Conservation (phyloP, 73 alveolate genomes). For the Strombidium stylifer region DNA sequence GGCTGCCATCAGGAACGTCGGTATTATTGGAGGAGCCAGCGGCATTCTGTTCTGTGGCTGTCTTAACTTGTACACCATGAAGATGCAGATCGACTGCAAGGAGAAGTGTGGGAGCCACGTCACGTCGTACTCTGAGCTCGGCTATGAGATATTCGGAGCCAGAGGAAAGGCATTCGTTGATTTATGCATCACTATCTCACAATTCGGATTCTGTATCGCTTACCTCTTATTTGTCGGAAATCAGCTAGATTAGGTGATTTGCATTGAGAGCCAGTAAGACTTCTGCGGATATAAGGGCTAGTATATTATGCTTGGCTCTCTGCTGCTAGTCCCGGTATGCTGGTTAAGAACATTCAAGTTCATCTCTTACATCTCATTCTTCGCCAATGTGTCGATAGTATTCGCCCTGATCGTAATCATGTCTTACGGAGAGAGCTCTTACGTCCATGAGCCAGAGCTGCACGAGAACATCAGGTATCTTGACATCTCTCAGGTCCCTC, state of each 20-base stretch:
- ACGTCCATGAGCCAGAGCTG: neutral
- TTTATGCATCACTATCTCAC: constrained; percentile 26
- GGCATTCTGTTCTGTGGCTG: constrained; percentile 4
- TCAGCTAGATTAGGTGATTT: constrained; percentile 46
- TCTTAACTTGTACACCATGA: constrained; percentile 9
- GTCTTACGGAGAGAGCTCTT: too few relatives aligned
- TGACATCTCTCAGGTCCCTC: constrained; percentile 21
- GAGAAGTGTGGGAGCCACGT: constrained; percentile 1
- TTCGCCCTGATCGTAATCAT: too few relatives aligned
- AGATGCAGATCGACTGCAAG: neutral
- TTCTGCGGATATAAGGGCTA: constrained; percentile 38
- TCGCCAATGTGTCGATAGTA: constrained; percentile 38
- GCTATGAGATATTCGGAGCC: constrained; percentile 10
- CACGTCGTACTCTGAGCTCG: constrained; percentile 48
- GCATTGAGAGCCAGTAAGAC: constrained; percentile 47
- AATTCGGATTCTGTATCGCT: constrained; percentile 60
- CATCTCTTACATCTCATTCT: constrained; percentile 20
- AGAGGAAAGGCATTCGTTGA: constrained; percentile 53
- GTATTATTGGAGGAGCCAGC: constrained; percentile 18
- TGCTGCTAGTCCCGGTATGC: constrained; percentile 43
- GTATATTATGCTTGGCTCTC: constrained; percentile 21
- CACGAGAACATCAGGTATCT: neutral
- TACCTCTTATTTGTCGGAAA: constrained; percentile 52
- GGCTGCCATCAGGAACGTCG: constrained; percentile 37
- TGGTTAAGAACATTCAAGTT: constrained; percentile 38